A percentile compares a stretch with the other conserved stretches of the same genome.
Conservation (phyloP, 345 rosid species). For the Raphanus sativus region DNA sequence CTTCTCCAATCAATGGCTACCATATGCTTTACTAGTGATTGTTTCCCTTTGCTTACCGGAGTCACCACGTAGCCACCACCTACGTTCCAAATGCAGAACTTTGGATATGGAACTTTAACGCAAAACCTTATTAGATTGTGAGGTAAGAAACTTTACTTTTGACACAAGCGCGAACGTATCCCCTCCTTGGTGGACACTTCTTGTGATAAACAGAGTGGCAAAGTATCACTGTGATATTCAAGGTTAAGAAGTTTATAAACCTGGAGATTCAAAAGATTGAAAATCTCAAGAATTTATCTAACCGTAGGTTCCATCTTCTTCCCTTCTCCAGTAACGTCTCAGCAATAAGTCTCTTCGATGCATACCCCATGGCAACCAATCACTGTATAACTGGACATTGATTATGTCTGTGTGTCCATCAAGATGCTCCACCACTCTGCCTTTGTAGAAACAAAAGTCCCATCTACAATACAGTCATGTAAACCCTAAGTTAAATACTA, state of each 20-base stretch:
- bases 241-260: constrained; percentile 6
- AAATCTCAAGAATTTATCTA: constrained; percentile 4
- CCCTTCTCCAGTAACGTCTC: constrained; percentile 93
- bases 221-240: constrained; percentile 61
- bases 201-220: constrained; percentile 87
- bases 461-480: constrained; percentile 55
- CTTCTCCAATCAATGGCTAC: constrained; percentile 87
- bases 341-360: constrained; percentile 71
- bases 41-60: constrained; percentile 67
- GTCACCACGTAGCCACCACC: constrained; percentile 96
- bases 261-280: not conserved
- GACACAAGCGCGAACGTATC: constrained; percentile 81
- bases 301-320: constrained; percentile 97
- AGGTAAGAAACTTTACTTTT: constrained; percentile 62
- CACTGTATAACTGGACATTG: constrained; percentile 59
- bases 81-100: constrained; percentile 20
- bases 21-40: constrained; percentile 88
- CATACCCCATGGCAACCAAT: constrained; percentile 91
- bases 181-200: constrained; percentile 62
- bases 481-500: not conserved
- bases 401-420: constrained; percentile 93
- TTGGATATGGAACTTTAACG: not conserved
- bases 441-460: constrained; percentile 78
- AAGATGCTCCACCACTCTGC: constrained; percentile 78
- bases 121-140: not conserved